A percentile compares a stretch with the other conserved stretches of the same genome.
Conservation (phyloP, 2,329 filamentous ascomycete species). For the Trichophyton benhamiae region DNA sequence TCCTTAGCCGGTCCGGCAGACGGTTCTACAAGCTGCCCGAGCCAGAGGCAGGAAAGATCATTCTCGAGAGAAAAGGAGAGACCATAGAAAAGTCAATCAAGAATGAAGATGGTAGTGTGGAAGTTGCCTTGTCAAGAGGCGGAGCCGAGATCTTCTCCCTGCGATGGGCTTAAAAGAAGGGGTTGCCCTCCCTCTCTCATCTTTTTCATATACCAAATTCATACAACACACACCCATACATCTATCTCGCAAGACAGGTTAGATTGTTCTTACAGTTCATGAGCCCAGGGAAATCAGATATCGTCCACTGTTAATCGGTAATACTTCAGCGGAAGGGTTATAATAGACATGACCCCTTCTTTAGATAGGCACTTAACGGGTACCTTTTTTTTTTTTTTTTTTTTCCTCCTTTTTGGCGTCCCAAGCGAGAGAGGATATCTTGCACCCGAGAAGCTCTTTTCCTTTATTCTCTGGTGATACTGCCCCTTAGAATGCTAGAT, state of each 20-base stretch:
- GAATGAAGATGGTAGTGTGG: constrained; percentile 38
- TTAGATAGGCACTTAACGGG: background rate
- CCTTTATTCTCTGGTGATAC: background rate
- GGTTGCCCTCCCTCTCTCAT: too few species aligned
- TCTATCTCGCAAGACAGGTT: background rate
- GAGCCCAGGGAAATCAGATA: background rate
- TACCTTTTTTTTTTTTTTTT: background rate
- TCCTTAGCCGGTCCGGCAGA: constrained; percentile 46
- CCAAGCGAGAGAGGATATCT: background rate
- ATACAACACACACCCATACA: background rate
- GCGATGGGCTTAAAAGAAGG: constrained; percentile 6
- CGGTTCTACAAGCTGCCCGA: constrained; percentile 46
- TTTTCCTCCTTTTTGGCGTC: background rate
- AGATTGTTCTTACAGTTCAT: background rate
- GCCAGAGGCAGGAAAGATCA: constrained; percentile 32
- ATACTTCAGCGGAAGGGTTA: background rate
- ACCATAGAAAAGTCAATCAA: constrained; percentile 39
- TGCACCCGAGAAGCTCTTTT: background rate
- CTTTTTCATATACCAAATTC: background rate
- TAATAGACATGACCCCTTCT: background rate
- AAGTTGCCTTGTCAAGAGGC: constrained; percentile 30
- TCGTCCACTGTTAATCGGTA: background rate
- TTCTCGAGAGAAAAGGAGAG: constrained; percentile 40
- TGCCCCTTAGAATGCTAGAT: too few species aligned
- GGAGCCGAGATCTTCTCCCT: constrained; percentile 11